Base-by-base conservation (phyloP, 768 basidiomycete species). In the Wakefieldia striispora region DNA sequence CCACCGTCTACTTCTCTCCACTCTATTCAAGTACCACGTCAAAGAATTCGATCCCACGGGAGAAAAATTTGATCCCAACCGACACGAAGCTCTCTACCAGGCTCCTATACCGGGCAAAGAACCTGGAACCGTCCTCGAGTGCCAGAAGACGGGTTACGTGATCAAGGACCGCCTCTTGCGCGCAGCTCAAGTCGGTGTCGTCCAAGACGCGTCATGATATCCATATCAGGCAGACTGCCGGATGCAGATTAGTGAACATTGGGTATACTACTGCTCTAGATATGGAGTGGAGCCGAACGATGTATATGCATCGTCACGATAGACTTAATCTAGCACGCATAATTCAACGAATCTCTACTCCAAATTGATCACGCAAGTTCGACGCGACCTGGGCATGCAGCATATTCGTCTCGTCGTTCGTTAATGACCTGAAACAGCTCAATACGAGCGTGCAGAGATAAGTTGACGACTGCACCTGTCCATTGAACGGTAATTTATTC, bases 141-240 rank as follows among this genome's bases (percentile, higher is more conserved):
- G 88, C 65, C 88, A 89, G 67, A 94, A 95, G 75, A 75, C 76
- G 47, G 95, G 94, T 4, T 98, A 91, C 74, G 91, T 77, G 72
- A 93, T 99, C 73, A 97, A 95, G 73, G 91, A 92, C 57, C 82
- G 97, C 53, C 82, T 95, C 49, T 70, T 99, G 66, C 81, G 97
- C 49, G 92, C 97, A 4, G 94, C 97, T 19, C 93, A 97, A 74
- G 97, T 98, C 49, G 97, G 95, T 49, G 95, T 97, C 23, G 94
- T 85, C 16, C 88, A 92, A 70, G 86, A 88, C 51, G 66, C 68
- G 7, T 61, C 67, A 57, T 75, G 64, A 75, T 43, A 24, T 45
- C 59, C 44, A 16, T 38, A 6, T 6, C 8, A 23, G 23, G 23
- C 23, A 23, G 23, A 23, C 33, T 20, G 3, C 29, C 11, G 29